phyloP scores from a whole-genome alignment of 306 rosid genomes.

The Neltuma alba region DNA sequence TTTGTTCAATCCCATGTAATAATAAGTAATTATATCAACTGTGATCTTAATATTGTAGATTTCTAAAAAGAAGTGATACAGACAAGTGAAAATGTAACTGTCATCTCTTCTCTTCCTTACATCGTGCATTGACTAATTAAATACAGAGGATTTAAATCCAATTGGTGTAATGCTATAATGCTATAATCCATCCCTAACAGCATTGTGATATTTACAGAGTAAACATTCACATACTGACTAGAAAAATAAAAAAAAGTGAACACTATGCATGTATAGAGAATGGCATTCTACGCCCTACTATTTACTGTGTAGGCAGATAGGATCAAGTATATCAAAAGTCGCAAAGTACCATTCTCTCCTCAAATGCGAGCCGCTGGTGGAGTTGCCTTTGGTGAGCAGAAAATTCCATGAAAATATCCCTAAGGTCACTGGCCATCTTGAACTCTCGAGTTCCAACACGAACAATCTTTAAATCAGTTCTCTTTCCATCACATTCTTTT shows the following conservation, averaged over 20 bases:
- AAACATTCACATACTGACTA: neutral
- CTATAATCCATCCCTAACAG: neutral
- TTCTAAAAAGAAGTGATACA: too few relatives aligned
- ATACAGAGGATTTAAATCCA: too few relatives aligned
- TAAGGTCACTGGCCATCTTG: conserved; percentile 43
- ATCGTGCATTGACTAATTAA: too few relatives aligned
- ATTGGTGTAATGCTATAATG: too few relatives aligned
- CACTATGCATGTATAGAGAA: neutral
- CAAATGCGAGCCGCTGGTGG: conserved; percentile 48
- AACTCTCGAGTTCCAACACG: conserved; percentile 47
- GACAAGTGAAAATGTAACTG: neutral
- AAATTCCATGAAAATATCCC: conserved; percentile 51
- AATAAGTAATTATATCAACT: too few relatives aligned
- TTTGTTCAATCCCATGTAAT: too few relatives aligned
- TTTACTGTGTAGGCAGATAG: too few relatives aligned
- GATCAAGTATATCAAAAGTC: conserved; percentile 2
- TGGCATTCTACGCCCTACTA: too few relatives aligned
- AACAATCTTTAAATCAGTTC: conserved; percentile 52
- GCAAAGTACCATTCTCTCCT: conserved; percentile 47
- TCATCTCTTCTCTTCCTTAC: neutral
- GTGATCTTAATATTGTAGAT: too few relatives aligned
- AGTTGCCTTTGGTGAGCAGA: conserved; percentile 47
- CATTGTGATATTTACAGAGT: neutral
- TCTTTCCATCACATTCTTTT: conserved; percentile 8
- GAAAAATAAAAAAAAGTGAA: neutral